Evolutionary conservation across 202 grass and related monocot species (phyloP), one percentile per base, ranked within the genome.

Genomic region (Bolboschoenoplectus hybrid): DNA sequence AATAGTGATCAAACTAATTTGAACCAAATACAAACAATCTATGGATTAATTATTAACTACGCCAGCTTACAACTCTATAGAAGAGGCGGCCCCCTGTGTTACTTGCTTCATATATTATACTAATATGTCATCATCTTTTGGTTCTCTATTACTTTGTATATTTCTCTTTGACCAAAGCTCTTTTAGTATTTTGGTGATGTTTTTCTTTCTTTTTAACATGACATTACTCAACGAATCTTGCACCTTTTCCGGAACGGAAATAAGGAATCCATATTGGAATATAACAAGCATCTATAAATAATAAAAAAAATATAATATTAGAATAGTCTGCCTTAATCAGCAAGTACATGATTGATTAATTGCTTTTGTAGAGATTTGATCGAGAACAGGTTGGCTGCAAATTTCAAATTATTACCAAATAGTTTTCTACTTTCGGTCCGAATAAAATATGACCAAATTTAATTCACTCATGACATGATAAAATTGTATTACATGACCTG

Each of bases 351-450:
- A 26, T 26, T 26, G 6, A 8, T 1, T 34, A 5, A 34, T 3
- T 63, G 17, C 67, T 71, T 71, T 46, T 71, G 16, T 46, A 26
- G 26, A 26, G 26, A 26, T 26, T 26, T 26, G 26, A 26, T 26
- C 35, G 19, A 74, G n/a, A 32, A 74, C 44, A 74, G 2, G 45
- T 20, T 34, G 71, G 51, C 71, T 49, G 44, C 4, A 45, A 73
- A 17, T 11, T 73, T 73, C 69, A 74, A 74, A 74, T n/a, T 74
- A 52, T 50, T 51, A 74, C 71, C n/a, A 71, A 71, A 71, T 26
- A 51, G 9, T 51, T 52, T 13, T 1, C 26, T 50, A 74, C 45
- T 74, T 74, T 74, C 45, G 19, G 45, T 26, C 71, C 3, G 10
- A 51, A 74, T 45, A 35, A 61, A 1, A 61, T 61, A 61, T 61